phyloP scores from a whole-genome alignment of 139 green algal species.

The Coelastrella sp. region DNA sequence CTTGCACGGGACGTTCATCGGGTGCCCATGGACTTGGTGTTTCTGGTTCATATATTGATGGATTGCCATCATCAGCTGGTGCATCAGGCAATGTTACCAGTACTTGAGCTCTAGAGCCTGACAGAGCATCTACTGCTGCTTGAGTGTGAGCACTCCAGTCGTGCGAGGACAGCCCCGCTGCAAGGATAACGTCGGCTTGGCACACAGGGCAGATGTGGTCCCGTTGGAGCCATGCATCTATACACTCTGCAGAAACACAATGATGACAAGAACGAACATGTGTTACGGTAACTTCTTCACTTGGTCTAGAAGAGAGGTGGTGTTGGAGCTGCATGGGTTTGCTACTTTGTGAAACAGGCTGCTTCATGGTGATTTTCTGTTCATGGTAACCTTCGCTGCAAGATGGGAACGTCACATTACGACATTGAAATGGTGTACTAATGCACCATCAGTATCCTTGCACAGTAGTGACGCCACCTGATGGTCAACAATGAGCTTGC shows the following conservation, averaged over 20 bases:
- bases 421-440: too few species aligned
- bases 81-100: neutral
- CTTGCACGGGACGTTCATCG: too few species aligned
- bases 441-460: too few species aligned
- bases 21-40: too few species aligned
- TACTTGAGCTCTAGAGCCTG: neutral
- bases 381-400: too few species aligned
- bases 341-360: too few species aligned
- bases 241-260: slow-evolving; percentile 23
- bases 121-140: neutral
- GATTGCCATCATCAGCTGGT: neutral
- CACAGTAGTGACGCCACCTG: too few species aligned
- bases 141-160: slow-evolving; percentile 11
- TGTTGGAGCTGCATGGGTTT: too few species aligned
- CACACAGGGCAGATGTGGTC: slow-evolving; percentile 31
- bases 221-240: slow-evolving; percentile 3
- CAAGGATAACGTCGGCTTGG: slow-evolving; percentile 13
- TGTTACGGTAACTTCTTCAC: neutral
- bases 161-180: neutral
- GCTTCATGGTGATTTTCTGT: too few species aligned
- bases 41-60: neutral
- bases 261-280: neutral
- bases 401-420: too few species aligned
- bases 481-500: too few species aligned
- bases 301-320: neutral